These are phyloP conservation scores for Baorangia bicolor DNA, from an alignment of 768 basidiomycete species.

Conservation along the genomic window DNA sequence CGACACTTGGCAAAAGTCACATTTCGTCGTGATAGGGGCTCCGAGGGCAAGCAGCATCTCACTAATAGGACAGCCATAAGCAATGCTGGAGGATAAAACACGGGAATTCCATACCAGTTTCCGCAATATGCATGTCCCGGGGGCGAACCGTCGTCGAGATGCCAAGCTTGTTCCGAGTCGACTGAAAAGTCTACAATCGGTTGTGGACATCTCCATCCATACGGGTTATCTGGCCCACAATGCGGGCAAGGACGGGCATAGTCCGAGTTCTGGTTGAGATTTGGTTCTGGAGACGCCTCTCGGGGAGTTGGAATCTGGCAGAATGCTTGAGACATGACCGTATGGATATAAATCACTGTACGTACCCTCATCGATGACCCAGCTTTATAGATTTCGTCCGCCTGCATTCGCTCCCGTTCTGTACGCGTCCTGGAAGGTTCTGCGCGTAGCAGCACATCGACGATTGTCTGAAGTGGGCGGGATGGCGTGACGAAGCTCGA, in stretches of 20 bases:
- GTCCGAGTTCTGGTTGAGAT: slow-evolving; percentile 60
- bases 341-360: slow-evolving; percentile 1
- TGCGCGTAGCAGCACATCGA: slow-evolving; percentile 69
- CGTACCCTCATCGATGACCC: slow-evolving; percentile 64
- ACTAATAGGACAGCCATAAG: slow-evolving; percentile 35
- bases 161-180: slow-evolving; percentile 75
- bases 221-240: slow-evolving; percentile 65
- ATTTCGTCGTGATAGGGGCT: slow-evolving; percentile 78
- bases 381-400: slow-evolving; percentile 73
- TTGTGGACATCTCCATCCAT: slow-evolving; percentile 78
- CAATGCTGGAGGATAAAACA: neutral
- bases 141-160: slow-evolving; percentile 71
- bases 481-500: slow-evolving; percentile 71
- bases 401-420: slow-evolving; percentile 72
- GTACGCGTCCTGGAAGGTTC: slow-evolving; percentile 68
- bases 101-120: slow-evolving; percentile 58
- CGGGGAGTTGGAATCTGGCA: slow-evolving; percentile 70
- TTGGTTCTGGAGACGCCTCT: slow-evolving; percentile 75
- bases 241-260: slow-evolving; percentile 80
- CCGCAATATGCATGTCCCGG: slow-evolving; percentile 81
- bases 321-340: neutral
- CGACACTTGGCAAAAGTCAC: slow-evolving; percentile 78
- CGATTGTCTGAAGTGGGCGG: slow-evolving; percentile 66
- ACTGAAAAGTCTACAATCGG: slow-evolving; percentile 71
- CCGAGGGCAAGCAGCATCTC: slow-evolving; percentile 71